Evolutionary conservation across 495 filamentous ascomycete genomes (phyloP), one percentile per base, ranked within the genome.

Genomic region (Penicillium silybi): DNA sequence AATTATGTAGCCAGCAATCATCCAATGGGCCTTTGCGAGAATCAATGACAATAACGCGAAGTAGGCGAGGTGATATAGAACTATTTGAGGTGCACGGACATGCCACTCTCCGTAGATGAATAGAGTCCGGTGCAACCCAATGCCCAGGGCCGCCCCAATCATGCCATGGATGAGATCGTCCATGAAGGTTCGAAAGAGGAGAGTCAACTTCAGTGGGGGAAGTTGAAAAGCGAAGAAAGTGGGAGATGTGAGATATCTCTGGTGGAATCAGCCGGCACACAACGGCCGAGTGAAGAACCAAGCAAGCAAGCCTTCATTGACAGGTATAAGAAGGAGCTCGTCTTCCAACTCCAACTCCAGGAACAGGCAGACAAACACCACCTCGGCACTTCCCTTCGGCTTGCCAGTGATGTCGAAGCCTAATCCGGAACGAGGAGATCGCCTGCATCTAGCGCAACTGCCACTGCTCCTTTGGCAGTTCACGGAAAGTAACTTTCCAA

Each of bases 71-170:
- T 59, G 60, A 15, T 37, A 44, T 7, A 59, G 6, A 7, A 56
- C 38, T 16, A 61, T 44, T 0, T 47, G 29, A 7, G 53, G 50
- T 1, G 51, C 54, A 13, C 43, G 50, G 27, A 61, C 23, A 41
- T 66, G 59, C 56, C 59, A 62, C 46, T 66, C 63, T 13, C 63
- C 60, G 15, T 61, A 51, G 16, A 63, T 60, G 40, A 66, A 63
- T 22, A 63, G 17, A n/a, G 44, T 40, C 35, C 41, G 54, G 46
- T 66, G 63, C 3, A 57, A 20, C 15, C 17, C 35, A 18, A 58
- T 13, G 17, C 57, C 57, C 2, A 42, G 29, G 8, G 40, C 38
- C 13, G 39, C 39, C 7, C 48, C 49, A 13, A 52, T 27, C 29
- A 52, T 15, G 41, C 10, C 11, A 3, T 27, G n/a, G 17, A 40